Evolutionary conservation across 192 early-diverging fungal genomes (phyloP), one percentile per base, ranked within the genome.

Genomic region (Dissophora ornata): DNA sequence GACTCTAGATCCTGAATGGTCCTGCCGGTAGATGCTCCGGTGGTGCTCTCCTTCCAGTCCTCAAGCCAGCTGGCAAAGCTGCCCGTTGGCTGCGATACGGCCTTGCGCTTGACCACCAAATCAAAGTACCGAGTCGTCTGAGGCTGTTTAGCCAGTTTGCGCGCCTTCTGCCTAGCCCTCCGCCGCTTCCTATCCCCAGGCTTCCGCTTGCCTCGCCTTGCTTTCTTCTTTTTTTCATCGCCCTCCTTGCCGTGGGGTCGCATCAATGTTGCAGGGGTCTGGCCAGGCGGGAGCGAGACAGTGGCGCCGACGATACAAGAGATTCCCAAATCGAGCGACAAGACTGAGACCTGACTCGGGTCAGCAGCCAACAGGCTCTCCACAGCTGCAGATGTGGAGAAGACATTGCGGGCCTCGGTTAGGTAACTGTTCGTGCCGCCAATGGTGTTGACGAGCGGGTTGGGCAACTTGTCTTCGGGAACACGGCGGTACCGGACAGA

Each of bases 1-100:
- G 36, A 9, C 22, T 56, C 54, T 6, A 56, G 0, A 41, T 56
- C 54, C 24, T 56, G 54, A 11, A 56, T 38, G 12, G 36, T 40
- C 54, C 54, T 41, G 36, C 54, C 54, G 30, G 36, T 56, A 22
- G 21, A 41, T 24, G 34, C 0, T 26, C 54, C 22, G 4, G 34
- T 40, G 21, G 54, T n/a, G 19, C 25, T 41, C 36, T 56, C 54
- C 19, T 56, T 56, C 11, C 22, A 21, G 0, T 56, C 36, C 54
- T 56, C 54, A 25, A 56, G 54, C 22, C 54, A 56, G 2, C n/a
- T 41, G 54, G 34, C 34, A 56, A 56, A 56, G 34, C 36, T 56
- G 54, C 38, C 22, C 22, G 54, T 28, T 41, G 54, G 36, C 1
- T 19, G 36, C n/a, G 54, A 38, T 21, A 40, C 32, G 19, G 54